phyloP scores from a whole-genome alignment of 2,329 filamentous ascomycete species.

The Daldinia eschscholtzii region DNA sequence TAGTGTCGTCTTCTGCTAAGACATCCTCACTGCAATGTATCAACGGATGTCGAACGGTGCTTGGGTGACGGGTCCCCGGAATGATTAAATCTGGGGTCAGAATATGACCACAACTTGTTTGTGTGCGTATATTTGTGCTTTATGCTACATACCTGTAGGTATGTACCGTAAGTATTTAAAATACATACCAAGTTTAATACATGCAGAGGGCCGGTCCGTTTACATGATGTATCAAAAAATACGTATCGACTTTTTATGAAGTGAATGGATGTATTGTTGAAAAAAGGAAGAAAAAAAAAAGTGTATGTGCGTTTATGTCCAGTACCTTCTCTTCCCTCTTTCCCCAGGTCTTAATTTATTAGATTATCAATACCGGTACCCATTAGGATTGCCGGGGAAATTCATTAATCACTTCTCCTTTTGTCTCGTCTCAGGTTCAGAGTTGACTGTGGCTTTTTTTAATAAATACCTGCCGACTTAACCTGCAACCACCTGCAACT shows the following conservation, averaged over 20 bases:
- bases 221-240: too few species aligned
- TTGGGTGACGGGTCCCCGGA: slow-evolving; percentile 43
- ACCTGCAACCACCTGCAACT: slow-evolving; percentile 9
- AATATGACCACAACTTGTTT: slow-evolving; percentile 36
- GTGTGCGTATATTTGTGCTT: slow-evolving; percentile 16
- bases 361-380: slow-evolving; percentile 27
- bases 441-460: slow-evolving; percentile 32
- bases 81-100: slow-evolving; percentile 43
- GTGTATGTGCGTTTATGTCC: slow-evolving; percentile 3
- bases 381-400: slow-evolving; percentile 35
- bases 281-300: too few species aligned
- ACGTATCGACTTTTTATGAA: too few species aligned
- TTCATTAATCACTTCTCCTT: slow-evolving; percentile 35
- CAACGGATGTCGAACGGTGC: slow-evolving; percentile 22
- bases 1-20: slow-evolving; percentile 17
- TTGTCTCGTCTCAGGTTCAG: slow-evolving; percentile 38
- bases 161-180: too few species aligned
- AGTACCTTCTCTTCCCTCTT: slow-evolving; percentile 1
- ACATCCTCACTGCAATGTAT: slow-evolving; percentile 31
- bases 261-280: too few species aligned
- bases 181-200: too few species aligned
- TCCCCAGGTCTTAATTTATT: slow-evolving; percentile 43
- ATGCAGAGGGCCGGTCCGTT: too few species aligned
- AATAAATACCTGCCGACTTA: slow-evolving; percentile 39
- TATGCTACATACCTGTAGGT: too few species aligned